Conservation (phyloP, 2,329 filamentous ascomycete genomes). For the Alternaria tenuissima region DNA sequence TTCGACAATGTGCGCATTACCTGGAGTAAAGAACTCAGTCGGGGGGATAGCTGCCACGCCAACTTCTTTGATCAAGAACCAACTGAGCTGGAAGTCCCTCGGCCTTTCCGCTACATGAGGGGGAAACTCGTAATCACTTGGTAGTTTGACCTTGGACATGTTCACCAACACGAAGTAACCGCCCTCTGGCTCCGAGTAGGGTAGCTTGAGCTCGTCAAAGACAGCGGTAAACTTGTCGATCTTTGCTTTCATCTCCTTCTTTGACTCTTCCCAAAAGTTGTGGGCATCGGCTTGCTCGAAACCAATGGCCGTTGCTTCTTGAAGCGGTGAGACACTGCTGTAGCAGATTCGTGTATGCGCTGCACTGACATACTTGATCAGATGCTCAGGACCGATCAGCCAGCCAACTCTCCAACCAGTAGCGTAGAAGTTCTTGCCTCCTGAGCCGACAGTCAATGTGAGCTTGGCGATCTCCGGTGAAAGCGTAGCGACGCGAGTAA, state of each 20-base stretch:
- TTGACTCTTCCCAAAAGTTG: constrained; percentile 86
- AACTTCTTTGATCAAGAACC: constrained; percentile 97
- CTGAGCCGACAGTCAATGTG: constrained; percentile 92
- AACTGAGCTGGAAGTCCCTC: constrained; percentile 91
- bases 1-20: constrained; percentile 84
- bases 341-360: constrained; percentile 98
- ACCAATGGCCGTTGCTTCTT: constrained; percentile 92
- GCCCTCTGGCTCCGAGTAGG: constrained; percentile 90
- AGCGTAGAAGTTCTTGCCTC: constrained; percentile 97
- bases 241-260: constrained; percentile 88
- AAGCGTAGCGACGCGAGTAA: constrained; percentile 89
- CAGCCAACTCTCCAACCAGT: constrained; percentile 98
- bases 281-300: constrained; percentile 88
- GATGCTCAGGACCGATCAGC: constrained; percentile 85
- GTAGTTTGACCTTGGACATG: constrained; percentile 85
- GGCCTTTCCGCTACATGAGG: constrained; percentile 85
- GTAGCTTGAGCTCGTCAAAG: constrained; percentile 58
- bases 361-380: constrained; percentile 90
- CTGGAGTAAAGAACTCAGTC: constrained; percentile 93
- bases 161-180: constrained; percentile 98
- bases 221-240: constrained; percentile 83
- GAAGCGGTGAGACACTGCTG: constrained; percentile 88
- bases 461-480: constrained; percentile 88
- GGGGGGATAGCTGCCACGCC: constrained; percentile 96
- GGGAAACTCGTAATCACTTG: constrained; percentile 86